Evolutionary conservation across 345 rosid genomes (phyloP).

Genomic region (Rhodamnia argentea): DNA sequence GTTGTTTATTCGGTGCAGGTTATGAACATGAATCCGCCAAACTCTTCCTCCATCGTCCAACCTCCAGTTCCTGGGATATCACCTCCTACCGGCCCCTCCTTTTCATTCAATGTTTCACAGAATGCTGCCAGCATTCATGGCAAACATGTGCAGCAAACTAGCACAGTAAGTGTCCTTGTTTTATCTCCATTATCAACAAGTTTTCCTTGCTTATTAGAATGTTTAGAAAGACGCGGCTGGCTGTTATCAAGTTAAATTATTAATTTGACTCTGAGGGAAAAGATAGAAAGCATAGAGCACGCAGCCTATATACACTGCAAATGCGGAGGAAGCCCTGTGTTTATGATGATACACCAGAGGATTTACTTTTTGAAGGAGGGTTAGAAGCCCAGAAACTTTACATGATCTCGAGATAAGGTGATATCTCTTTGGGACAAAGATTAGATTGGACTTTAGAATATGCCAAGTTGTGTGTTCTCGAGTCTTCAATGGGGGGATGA

Average conservation of each 20-base stretch:
- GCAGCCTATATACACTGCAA: neutral
- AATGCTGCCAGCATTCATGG: constrained; percentile 1
- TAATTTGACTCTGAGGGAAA: neutral
- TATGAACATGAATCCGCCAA: constrained; percentile 3
- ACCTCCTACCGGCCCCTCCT: constrained; percentile 2
- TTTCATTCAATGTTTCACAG: constrained; percentile 12
- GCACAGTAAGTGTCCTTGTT: constrained; percentile 11
- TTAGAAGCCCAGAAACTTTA: neutral
- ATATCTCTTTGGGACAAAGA: neutral
- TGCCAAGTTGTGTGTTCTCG: neutral
- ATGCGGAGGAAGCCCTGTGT: neutral
- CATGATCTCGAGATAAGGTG: neutral
- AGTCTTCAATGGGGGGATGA: neutral
- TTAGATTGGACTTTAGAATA: neutral
- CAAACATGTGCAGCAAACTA: constrained; percentile 7
- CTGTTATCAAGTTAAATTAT: neutral
- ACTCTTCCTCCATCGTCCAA: neutral
- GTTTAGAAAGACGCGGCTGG: neutral
- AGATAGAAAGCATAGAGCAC: neutral
- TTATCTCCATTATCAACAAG: neutral
- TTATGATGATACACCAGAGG: neutral
- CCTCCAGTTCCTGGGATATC: constrained; percentile 9
- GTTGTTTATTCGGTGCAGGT: neutral
- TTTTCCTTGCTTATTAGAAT: neutral
- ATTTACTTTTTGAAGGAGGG: neutral